Percentiles rank a stretch among this genome's conserved stretches.
phyloP scores from a whole-genome alignment of 371 early-diverging fungal species.

The Mucor piriformis region DNA sequence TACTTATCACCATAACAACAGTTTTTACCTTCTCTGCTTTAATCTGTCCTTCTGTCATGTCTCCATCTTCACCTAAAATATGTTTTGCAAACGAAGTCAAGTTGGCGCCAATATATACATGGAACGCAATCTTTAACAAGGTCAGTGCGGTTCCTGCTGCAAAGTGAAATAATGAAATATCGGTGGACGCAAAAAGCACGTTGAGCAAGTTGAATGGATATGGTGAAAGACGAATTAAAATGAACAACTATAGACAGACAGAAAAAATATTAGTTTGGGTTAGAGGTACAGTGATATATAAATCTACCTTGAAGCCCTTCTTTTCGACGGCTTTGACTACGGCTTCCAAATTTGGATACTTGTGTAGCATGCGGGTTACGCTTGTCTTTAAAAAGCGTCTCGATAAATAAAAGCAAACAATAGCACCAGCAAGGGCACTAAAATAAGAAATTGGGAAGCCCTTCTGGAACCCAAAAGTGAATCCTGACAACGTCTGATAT shows the following conservation, averaged over 20 bases:
- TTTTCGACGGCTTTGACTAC: conserved; percentile 70
- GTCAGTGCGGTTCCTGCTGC: conserved; percentile 67
- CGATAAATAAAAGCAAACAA: conserved; percentile 63
- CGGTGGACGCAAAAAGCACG: conserved; percentile 66
- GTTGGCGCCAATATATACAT: conserved; percentile 78
- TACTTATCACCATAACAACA: conserved; percentile 42
- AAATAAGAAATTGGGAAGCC: conserved; percentile 67
- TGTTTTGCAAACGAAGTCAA: conserved; percentile 60
- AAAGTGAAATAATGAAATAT: conserved; percentile 59
- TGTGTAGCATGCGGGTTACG: conserved; percentile 54
- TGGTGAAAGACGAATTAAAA: conserved; percentile 74
- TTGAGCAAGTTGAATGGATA: conserved; percentile 80
- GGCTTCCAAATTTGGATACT: conserved; percentile 57
- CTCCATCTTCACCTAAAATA: conserved; percentile 50
- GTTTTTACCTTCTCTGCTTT: conserved; percentile 40
- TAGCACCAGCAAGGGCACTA: conserved; percentile 60
- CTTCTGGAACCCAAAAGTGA: conserved; percentile 61
- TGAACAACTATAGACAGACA: conserved; percentile 43
- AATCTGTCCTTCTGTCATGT: conserved; percentile 37
- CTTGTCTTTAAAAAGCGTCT: conserved; percentile 55
- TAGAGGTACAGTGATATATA: too few relatives aligned
- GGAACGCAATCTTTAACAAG: conserved; percentile 63
- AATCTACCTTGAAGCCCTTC: conserved; percentile 70
- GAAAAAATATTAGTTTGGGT: neutral
- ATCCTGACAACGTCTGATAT: conserved; percentile 67